A percentile compares a stretch with the other conserved stretches of the same genome.
Evolutionary conservation across 2,329 filamentous ascomycete genomes (phyloP).

Genomic region (Aspergillus sergii): DNA sequence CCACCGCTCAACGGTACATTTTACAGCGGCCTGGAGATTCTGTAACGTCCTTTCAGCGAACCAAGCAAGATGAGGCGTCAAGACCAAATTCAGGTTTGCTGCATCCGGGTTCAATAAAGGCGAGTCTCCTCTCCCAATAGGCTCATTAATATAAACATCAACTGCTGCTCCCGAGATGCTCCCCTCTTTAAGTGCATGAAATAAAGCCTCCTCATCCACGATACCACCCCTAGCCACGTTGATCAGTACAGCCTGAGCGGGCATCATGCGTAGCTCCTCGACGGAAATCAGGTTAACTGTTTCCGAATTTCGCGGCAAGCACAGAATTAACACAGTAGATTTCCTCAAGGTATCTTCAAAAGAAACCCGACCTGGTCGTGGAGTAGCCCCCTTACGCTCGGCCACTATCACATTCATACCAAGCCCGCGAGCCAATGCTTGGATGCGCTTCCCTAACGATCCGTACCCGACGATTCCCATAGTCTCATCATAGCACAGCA

Average conservation of each 20-base stretch:
- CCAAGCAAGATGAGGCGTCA: conserved; percentile 59
- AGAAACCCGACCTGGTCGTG: conserved; percentile 17
- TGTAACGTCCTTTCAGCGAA: conserved; percentile 51
- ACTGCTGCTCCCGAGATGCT: conserved; percentile 52
- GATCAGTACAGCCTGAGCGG: conserved; percentile 45
- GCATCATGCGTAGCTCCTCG: conserved; percentile 46
- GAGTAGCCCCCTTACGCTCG: conserved; percentile 45
- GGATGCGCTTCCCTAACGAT: conserved; percentile 40
- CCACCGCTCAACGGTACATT: conserved; percentile 1
- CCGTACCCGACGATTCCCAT: conserved; percentile 55
- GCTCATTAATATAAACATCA: conserved; percentile 50
- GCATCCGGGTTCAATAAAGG: conserved; percentile 43
- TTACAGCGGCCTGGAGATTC: conserved; percentile 40
- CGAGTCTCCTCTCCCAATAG: conserved; percentile 46
- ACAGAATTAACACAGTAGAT: conserved; percentile 34
- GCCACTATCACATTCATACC: conserved; percentile 54
- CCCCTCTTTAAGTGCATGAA: conserved; percentile 46
- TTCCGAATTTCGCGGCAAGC: conserved; percentile 30
- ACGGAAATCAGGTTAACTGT: conserved; percentile 36
- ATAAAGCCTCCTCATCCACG: conserved; percentile 52
- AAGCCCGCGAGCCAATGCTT: conserved; percentile 42
- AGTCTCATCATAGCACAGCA: conserved; percentile 51
- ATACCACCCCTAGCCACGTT: conserved; percentile 55
- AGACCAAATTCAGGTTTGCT: conserved; percentile 50
- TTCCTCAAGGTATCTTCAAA: conserved; percentile 35